Evolutionary conservation across 73 alveolate species (phyloP), one percentile per base, ranked within the genome.

Genomic region (Paramecium sonneborni): DNA sequence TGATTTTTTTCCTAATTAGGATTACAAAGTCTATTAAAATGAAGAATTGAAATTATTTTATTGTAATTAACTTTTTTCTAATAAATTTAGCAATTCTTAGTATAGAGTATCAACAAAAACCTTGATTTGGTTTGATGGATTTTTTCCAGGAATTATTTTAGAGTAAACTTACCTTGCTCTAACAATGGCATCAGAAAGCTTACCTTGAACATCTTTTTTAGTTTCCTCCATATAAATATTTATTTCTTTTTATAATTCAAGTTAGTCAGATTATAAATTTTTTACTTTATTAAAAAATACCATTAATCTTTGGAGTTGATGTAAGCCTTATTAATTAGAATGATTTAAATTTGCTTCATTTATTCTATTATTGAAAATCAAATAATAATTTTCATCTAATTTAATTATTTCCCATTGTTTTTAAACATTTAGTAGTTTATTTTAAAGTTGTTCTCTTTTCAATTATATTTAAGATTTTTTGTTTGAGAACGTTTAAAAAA

Each of bases 341-440:
- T 3, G 15, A 4, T 52, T 18, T 18, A 52, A 7, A 52, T 5
- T 52, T 18, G 68, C 68, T 8, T 52, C 68, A 8, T 52, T 52
- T 67, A 30, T 67, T 12, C 44, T 23, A 67, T 67, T 67, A 11
- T 32, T 28, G 0, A 67, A 24, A 67, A 67, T 32, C 26, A 67
- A 30, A 24, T 67, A 67, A 67, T 67, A 67, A 67, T 24, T 67
- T 67, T 67, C 84, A 67, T 67, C 84, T 21, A 67, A 24, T 67
- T 67, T 67, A 15, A 67, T 30, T 14, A 32, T 14, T 67, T 67
- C 84, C 48, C 48, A 67, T 24, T 67, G 12, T 67, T 24, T 32
- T 67, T 67, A 11, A 0, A 67, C 84, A 30, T 67, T 67, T 12
- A 67, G n/a, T 52, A 52, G 18, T 52, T 52, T 67, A 67, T 35